These are phyloP conservation scores for Tetrapisispora nanseiensis DNA, from an alignment of 805 yeast genomes.

Conservation along the genomic window DNA sequence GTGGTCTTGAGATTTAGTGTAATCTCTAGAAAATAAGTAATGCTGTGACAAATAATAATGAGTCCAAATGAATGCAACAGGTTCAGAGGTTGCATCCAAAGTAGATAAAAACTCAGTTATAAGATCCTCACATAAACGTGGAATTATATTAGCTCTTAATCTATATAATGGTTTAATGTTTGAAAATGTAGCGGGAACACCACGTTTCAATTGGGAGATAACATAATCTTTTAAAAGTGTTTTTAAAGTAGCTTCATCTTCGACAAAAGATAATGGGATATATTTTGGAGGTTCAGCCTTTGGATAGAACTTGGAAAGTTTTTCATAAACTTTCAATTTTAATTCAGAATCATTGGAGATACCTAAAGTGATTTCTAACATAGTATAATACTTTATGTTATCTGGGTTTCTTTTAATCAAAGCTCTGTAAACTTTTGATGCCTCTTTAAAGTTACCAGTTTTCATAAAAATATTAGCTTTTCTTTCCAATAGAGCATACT, in stretches of 20 bases:
- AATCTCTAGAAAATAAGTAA: constrained; percentile 45
- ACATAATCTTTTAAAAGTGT: constrained; percentile 45
- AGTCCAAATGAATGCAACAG: constrained; percentile 50
- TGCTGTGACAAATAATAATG: constrained; percentile 71
- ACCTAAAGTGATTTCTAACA: constrained; percentile 57
- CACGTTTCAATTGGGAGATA: constrained; percentile 52
- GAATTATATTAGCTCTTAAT: constrained; percentile 31
- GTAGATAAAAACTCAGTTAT: constrained; percentile 39
- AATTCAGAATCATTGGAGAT: constrained; percentile 35
- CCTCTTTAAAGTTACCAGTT: constrained; percentile 49
- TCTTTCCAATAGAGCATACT: constrained; percentile 51
- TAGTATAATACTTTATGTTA: constrained; percentile 50
- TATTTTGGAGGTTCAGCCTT: constrained; percentile 70
- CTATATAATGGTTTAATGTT: constrained; percentile 74
- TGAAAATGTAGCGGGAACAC: constrained; percentile 85
- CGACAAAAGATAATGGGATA: constrained; percentile 66
- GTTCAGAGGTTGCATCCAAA: constrained; percentile 24
- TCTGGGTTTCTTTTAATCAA: constrained; percentile 83
- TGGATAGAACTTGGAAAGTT: constrained; percentile 64
- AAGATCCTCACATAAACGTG: constrained; percentile 39
- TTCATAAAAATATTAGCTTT: constrained; percentile 55
- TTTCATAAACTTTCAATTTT: constrained; percentile 53
- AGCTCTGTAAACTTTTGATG: constrained; percentile 56
- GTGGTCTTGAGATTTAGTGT: constrained; percentile 42
- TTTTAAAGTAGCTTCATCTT: constrained; percentile 38